Evolutionary conservation across 805 yeast species (phyloP).

Genomic region (Pichia deserticola): DNA sequence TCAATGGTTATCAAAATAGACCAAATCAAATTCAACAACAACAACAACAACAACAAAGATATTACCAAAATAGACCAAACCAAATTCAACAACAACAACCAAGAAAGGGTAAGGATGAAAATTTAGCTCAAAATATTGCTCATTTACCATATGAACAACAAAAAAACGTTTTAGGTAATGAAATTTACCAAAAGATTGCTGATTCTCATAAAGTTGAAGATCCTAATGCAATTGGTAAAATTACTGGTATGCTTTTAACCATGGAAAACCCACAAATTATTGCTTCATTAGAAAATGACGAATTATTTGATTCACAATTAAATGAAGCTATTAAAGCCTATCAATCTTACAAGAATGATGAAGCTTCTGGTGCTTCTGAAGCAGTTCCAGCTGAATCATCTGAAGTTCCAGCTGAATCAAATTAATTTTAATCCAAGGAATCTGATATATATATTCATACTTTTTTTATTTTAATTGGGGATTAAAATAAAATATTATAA

Average conservation of each 20-base stretch:
- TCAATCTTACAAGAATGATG: constrained; percentile 69
- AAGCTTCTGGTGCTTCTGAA: constrained; percentile 10
- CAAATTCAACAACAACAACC: constrained; percentile 20
- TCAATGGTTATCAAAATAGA: constrained; percentile 55
- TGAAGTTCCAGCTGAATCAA: constrained; percentile 7
- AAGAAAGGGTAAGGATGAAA: constrained; percentile 24
- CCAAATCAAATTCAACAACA: constrained; percentile 29
- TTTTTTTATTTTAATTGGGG: not conserved
- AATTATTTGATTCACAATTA: constrained; percentile 81
- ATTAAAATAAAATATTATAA: not conserved
- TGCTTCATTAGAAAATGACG: constrained; percentile 84
- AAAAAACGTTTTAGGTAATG: constrained; percentile 97
- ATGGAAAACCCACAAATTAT: constrained; percentile 88
- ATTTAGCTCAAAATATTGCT: constrained; percentile 55
- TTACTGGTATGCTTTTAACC: constrained; percentile 97
- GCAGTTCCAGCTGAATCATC: constrained; percentile 5
- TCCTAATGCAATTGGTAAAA: constrained; percentile 94
- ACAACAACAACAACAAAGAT: constrained; percentile 26
- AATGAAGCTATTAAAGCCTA: constrained; percentile 93
- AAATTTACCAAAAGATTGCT: constrained; percentile 86
- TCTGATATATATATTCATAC: not conserved
- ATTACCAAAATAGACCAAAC: constrained; percentile 39
- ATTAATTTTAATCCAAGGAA: not conserved
- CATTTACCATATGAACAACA: constrained; percentile 80
- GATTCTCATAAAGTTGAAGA: constrained; percentile 82